Evolutionary conservation across 257 asterid species (phyloP).

Genomic region (Solanum sejunctum): DNA sequence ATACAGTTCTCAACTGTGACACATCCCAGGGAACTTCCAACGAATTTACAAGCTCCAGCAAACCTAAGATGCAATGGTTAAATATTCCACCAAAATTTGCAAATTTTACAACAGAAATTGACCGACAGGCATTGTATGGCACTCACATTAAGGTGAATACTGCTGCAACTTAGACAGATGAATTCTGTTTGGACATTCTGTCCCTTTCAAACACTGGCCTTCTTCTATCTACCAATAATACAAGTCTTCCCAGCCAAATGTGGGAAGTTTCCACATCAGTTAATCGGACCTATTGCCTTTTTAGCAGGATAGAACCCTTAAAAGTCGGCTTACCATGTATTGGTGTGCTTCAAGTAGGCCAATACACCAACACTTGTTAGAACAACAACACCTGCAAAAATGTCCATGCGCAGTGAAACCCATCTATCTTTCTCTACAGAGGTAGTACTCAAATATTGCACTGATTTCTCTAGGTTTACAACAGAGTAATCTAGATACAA

Average conservation of each 20-base stretch:
- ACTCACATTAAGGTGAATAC: not conserved
- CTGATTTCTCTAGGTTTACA: slow-evolving; percentile 10
- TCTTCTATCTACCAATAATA: not conserved
- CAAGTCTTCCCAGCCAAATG: not conserved
- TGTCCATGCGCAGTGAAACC: slow-evolving; percentile 17
- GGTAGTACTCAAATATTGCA: slow-evolving; percentile 1
- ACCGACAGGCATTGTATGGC: not conserved
- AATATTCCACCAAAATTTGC: not conserved
- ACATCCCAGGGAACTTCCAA: not conserved
- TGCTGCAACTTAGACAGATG: not conserved
- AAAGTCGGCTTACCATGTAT: slow-evolving; percentile 10
- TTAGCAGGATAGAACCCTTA: not conserved
- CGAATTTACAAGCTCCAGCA: not conserved
- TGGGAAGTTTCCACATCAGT: not conserved
- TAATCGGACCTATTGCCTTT: not conserved
- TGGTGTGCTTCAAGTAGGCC: slow-evolving; percentile 52
- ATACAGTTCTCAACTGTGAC: not conserved
- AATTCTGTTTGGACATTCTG: not conserved
- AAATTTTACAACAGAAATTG: not conserved
- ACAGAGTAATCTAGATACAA: slow-evolving; percentile 43
- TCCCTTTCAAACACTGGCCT: not conserved
- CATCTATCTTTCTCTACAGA: slow-evolving; percentile 18
- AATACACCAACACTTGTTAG: slow-evolving; percentile 51
- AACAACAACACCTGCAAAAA: slow-evolving; percentile 55
- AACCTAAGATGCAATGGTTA: not conserved